Percentiles rank a stretch among this genome's conserved stretches.
These are phyloP conservation scores for Fusarium clavum DNA, from an alignment of 2,329 filamentous ascomycete genomes.

Conservation along the genomic window DNA sequence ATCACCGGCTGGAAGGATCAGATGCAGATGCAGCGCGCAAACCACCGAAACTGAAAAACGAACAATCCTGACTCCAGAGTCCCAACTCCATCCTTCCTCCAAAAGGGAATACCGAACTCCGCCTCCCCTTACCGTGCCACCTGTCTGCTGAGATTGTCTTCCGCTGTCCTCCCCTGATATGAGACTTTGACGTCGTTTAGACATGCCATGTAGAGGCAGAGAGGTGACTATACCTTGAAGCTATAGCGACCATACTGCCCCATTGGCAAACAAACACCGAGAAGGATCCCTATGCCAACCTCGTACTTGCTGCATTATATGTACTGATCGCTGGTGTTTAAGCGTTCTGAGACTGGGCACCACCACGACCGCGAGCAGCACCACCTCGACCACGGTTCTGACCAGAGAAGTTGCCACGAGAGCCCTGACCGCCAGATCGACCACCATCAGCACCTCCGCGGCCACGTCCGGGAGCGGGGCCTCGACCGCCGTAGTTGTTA, in stretches of 20 bases:
- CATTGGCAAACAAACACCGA: constrained; percentile 1
- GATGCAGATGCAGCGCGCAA: constrained; percentile 50
- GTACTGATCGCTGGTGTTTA: constrained; percentile 46
- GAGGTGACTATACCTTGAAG: not conserved
- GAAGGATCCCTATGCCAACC: constrained; percentile 6
- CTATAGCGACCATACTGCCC: not conserved
- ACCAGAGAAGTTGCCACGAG: constrained; percentile 78
- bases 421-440: constrained; percentile 70
- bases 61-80: constrained; percentile 50
- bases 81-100: constrained; percentile 49
- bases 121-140: constrained; percentile 33
- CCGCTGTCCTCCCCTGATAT: constrained; percentile 1
- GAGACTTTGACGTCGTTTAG: constrained; percentile 5
- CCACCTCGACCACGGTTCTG: constrained; percentile 74
- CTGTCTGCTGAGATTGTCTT: constrained; percentile 15
- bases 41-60: constrained; percentile 48
- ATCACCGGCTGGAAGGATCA: constrained; percentile 45
- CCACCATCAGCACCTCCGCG: constrained; percentile 73
- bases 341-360: constrained; percentile 65
- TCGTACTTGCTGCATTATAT: constrained; percentile 17
- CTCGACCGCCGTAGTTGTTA: constrained; percentile 73
- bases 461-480: constrained; percentile 70
- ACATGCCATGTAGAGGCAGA: constrained; percentile 11
- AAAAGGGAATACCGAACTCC: constrained; percentile 48
- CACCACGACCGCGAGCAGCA: constrained; percentile 72